Percentiles rank a stretch among this genome's conserved stretches.
Conservation (phyloP, 768 basidiomycete genomes). For the Kwoniella shandongensis region DNA sequence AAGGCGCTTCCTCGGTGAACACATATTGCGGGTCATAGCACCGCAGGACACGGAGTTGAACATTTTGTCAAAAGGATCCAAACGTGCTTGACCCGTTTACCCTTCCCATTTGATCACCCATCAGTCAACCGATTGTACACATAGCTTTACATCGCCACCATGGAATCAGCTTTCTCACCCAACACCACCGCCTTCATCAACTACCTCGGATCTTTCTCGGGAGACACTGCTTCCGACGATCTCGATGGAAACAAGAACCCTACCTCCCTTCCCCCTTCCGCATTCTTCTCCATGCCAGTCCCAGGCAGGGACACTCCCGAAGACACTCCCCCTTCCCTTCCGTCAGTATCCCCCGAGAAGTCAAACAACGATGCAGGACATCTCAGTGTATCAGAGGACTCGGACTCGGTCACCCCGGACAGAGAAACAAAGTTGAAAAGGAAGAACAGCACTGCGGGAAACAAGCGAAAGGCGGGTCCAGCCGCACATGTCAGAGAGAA, state of each 20-base stretch:
- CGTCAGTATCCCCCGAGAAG: slow-evolving; percentile 20
- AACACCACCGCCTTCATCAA: slow-evolving; percentile 44
- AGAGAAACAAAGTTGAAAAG: slow-evolving; percentile 5
- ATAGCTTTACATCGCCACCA: background rate
- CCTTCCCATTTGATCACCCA: too few species aligned
- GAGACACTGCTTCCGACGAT: slow-evolving; percentile 7
- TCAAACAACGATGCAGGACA: background rate
- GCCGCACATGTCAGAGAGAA: slow-evolving; percentile 10
- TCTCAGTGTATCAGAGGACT: slow-evolving; percentile 23
- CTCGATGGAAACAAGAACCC: background rate
- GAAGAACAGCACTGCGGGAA: slow-evolving; percentile 13
- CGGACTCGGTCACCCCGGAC: slow-evolving; percentile 9
- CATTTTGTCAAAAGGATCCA: too few species aligned
- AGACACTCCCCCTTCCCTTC: slow-evolving; percentile 32
- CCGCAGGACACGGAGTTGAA: too few species aligned
- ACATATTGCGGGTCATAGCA: too few species aligned
- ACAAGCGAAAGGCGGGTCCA: slow-evolving; percentile 38
- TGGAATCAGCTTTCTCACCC: slow-evolving; percentile 33
- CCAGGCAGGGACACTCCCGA: slow-evolving; percentile 40
- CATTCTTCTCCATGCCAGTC: slow-evolving; percentile 39
- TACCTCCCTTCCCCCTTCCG: slow-evolving; percentile 38
- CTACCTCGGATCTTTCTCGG: slow-evolving; percentile 27
- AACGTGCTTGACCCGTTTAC: too few species aligned
- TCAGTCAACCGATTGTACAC: too few species aligned
- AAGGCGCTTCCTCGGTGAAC: too few species aligned